Percentiles rank a stretch among this genome's conserved stretches.
Evolutionary conservation across 2,329 filamentous ascomycete genomes (phyloP).

Genomic region (Metarhizium sp.): DNA sequence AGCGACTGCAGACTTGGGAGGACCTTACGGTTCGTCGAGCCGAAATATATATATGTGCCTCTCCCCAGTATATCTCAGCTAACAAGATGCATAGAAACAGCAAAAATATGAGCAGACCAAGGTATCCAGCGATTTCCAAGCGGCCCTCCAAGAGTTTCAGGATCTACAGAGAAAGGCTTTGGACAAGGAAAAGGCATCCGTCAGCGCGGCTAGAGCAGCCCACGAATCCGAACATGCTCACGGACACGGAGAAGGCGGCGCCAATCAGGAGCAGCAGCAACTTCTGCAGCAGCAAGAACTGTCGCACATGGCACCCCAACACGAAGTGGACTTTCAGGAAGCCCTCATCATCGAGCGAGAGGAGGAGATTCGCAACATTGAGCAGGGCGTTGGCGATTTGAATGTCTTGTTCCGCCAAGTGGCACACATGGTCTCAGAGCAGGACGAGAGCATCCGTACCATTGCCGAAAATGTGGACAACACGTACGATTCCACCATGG

Average conservation of each 20-base stretch:
- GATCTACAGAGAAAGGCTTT: conserved; percentile 79
- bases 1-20: conserved; percentile 81
- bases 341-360: conserved; percentile 92
- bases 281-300: conserved; percentile 58
- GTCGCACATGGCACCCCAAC: conserved; percentile 74
- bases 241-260: conserved; percentile 8
- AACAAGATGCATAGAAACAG: conserved; percentile 52
- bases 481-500: conserved; percentile 70
- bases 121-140: conserved; percentile 85
- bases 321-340: conserved; percentile 97
- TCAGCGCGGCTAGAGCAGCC: conserved; percentile 72
- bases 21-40: conserved; percentile 59
- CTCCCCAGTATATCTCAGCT: background rate
- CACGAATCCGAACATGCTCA: conserved; percentile 46
- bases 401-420: conserved; percentile 97
- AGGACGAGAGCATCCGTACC: conserved; percentile 77
- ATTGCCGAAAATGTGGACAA: conserved; percentile 84
- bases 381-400: conserved; percentile 88
- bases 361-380: conserved; percentile 93
- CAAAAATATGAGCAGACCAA: conserved; percentile 97
- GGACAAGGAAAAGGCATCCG: conserved; percentile 84
- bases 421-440: conserved; percentile 92
- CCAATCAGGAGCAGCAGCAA: conserved; percentile 26
- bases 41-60: background rate
- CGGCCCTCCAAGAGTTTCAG: conserved; percentile 85